Base-by-base conservation (phyloP, 257 asterid genomes). In the Solanum lignicaule region DNA sequence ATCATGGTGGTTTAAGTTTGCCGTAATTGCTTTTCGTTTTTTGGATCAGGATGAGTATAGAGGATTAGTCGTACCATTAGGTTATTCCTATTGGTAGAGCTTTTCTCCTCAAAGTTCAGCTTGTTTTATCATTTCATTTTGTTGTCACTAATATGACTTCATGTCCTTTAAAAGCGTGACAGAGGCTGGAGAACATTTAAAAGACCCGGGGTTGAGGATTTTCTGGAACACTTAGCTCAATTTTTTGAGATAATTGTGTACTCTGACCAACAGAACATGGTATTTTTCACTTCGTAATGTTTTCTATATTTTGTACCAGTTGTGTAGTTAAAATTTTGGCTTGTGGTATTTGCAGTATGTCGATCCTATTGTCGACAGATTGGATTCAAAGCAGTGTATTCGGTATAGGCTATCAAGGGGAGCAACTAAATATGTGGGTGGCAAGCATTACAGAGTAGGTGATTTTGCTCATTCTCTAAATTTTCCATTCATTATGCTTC, bases 181-280 rank as follows among this genome's bases (percentile, higher is more conserved):
- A 90, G 98, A 90, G 98, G 98, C 25, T 97, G 98, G 99, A 94
- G 98, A 91, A 95, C 98, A 60, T 94, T 94, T 90, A 97, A 97
- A 87, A 91, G 99, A 88, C 99, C 99, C 10, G 98, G 99, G 35
- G 98, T 97, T 82, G 99, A 97, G 58, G 95, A 91, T 88, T 97
- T 97, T 90, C 92, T 97, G 87, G 96, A 97, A 91, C 95, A 95
- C 86, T 90, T 97, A 41, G 94, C 98, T 76, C 98, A 95, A 81
- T 95, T 86, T 90, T 97, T 92, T 89, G 98, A 97, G 92, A 91
- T 97, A 39, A 92, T 97, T 41, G 89, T 95, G 32, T 97, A 93
- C 84, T 91, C 99, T 18, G 98, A 95, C 90, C 95, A 93, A 89
- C 92, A 86, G 85, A 89, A 33, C 86, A 90, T 92, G 98, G 99